Conservation (phyloP, 2,329 filamentous ascomycete species). For the Pseudopithomyces chartarum region DNA sequence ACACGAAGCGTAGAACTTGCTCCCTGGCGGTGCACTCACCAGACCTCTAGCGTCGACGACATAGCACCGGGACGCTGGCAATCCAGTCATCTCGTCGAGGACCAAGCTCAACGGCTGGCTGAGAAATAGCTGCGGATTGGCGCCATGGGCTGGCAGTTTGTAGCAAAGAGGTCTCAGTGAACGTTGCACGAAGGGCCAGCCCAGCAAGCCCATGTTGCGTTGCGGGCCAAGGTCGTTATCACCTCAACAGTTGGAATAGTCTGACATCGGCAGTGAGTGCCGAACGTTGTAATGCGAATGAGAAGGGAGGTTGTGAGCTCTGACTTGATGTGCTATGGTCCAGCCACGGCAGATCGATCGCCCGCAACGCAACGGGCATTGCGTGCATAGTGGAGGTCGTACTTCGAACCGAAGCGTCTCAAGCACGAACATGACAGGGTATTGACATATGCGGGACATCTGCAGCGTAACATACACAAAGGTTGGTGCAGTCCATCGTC, state of each 20-base stretch:
- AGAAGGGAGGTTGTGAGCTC: not conserved
- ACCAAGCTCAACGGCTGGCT: not conserved
- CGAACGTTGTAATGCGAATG: not conserved
- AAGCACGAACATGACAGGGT: not conserved
- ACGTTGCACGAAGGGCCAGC: not conserved
- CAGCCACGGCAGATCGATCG: not conserved
- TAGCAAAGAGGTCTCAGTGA: not conserved
- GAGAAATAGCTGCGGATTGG: not conserved
- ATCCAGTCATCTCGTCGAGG: not conserved
- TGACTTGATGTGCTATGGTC: not conserved
- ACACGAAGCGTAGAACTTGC: not conserved
- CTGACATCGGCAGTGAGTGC: not conserved
- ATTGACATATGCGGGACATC: not conserved
- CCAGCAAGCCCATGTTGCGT: not conserved
- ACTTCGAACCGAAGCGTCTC: not conserved
- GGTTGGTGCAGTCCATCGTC: not conserved
- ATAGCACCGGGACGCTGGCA: not conserved
- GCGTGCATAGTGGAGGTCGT: not conserved
- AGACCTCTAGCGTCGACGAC: not conserved
- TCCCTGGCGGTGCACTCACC: not conserved
- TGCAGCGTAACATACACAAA: slow-evolving; percentile 6
- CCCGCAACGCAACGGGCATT: not conserved
- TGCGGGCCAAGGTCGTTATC: not conserved
- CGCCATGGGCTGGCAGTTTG: not conserved
- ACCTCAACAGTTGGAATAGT: not conserved